phyloP scores from a whole-genome alignment of 192 early-diverging fungal species.

The Oehlia diaphana region DNA sequence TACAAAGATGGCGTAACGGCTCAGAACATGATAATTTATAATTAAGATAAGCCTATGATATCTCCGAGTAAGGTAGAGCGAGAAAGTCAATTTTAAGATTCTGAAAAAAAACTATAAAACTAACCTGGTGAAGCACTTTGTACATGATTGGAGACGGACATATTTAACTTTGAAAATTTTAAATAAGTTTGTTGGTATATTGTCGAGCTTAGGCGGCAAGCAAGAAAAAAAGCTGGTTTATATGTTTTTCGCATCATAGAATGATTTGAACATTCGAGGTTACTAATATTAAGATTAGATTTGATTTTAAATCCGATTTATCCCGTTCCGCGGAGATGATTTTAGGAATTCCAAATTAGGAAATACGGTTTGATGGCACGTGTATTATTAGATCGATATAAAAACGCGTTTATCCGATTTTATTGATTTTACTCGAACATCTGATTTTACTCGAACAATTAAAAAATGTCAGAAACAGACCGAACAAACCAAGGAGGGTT shows the following conservation, averaged over 20 bases:
- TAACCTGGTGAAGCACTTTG: background rate
- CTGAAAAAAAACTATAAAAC: background rate
- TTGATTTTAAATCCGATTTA: too few species aligned
- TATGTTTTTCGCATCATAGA: background rate
- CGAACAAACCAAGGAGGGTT: slow-evolving; percentile 34
- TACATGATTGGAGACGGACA: background rate
- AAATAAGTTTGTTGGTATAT: background rate
- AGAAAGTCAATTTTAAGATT: too few species aligned
- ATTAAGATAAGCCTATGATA: too few species aligned
- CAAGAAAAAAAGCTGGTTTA: background rate
- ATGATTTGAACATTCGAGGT: too few species aligned
- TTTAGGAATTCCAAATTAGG: too few species aligned
- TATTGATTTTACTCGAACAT: background rate
- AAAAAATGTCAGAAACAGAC: background rate
- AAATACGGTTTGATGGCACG: too few species aligned
- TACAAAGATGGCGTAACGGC: too few species aligned
- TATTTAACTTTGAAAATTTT: background rate
- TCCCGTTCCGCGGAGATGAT: too few species aligned
- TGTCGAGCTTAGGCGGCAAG: background rate
- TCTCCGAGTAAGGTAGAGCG: background rate
- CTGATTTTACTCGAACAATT: background rate
- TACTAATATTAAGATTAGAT: too few species aligned
- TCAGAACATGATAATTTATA: too few species aligned
- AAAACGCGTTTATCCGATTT: background rate
- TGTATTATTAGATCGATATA: too few species aligned